Base-by-base conservation (phyloP, 257 asterid species). In the Euphrasia confusa region DNA sequence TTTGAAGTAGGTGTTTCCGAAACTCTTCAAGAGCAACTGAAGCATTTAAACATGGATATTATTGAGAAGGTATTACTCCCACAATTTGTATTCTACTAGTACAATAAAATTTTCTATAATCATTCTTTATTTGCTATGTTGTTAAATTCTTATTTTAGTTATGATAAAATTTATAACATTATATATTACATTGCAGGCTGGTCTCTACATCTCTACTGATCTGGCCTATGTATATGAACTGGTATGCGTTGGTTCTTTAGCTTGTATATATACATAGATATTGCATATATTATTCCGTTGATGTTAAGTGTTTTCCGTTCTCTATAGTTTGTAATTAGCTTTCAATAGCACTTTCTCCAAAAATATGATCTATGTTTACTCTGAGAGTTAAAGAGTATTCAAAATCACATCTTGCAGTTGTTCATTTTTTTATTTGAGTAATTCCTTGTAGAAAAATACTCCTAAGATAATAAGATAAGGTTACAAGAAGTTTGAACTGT, bases 1-100 rank as follows among this genome's bases (percentile, higher is more conserved):
- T 87, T 92, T 74, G 96, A 89, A 83, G 96, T 92, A 28, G 99
- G 96, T 66, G 74, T 85, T 75, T 83, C 96, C 27, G 96, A 71
- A 77, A 71, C 83, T 69, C 83, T 89, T 70, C 89, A 67, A 44
- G 97, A 84, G 65, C 87, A 83, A 68, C 63, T 87, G 78, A 72
- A 73, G 64, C 72, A 72, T 63, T 83, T 82, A 75, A 76, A 80
- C 73, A 72, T 92, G 88, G 97, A 85, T 73, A 82, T 92, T 58
- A 67, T 83, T 65, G 86, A 83, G 74, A 76, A 81, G 99, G 99
- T 92, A 68, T 39, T 53, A 40, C 58, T 67, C 60, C 52, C 66
- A 30, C 56, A n/a, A 62, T 27, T 67, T 12, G 52, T 42, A 64
- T 27, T 33, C 45, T 61, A 58, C 59, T 56, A 44, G 39, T 35